Evolutionary conservation across 345 rosid genomes (phyloP).

Genomic region (Trapa bicornis): DNA sequence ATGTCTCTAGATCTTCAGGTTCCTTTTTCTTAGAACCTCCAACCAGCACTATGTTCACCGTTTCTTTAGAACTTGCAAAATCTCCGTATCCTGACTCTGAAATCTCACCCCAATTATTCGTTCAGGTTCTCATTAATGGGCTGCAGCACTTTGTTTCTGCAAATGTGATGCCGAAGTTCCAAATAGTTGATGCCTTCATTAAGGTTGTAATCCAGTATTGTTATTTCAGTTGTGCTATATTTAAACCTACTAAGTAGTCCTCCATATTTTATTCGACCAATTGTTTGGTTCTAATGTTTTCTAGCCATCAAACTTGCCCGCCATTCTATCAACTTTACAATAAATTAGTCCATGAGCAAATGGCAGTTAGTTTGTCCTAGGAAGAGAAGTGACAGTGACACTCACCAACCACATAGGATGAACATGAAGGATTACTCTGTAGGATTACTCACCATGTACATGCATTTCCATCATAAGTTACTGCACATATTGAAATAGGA

Average conservation of each 20-base stretch:
- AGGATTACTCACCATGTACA: too few species aligned
- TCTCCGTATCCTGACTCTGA: neutral
- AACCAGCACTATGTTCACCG: neutral
- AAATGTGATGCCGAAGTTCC: constrained; percentile 68
- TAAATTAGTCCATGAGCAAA: too few species aligned
- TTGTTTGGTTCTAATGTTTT: too few species aligned
- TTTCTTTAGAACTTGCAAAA: neutral
- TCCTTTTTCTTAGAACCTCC: neutral
- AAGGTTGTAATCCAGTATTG: constrained; percentile 33
- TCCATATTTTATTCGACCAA: too few species aligned
- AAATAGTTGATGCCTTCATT: constrained; percentile 67
- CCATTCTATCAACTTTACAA: too few species aligned
- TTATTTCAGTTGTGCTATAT: neutral
- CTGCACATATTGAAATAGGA: neutral
- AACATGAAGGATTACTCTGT: too few species aligned
- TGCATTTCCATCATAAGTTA: too few species aligned
- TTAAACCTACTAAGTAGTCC: too few species aligned
- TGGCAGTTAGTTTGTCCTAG: too few species aligned
- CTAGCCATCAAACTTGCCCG: too few species aligned
- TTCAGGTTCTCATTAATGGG: constrained; percentile 82
- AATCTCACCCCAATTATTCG: constrained; percentile 3
- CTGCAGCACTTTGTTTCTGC: constrained; percentile 61
- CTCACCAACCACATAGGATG: too few species aligned
- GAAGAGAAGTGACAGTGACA: too few species aligned
- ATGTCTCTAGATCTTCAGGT: constrained; percentile 97